A percentile compares a stretch with the other conserved stretches of the same genome.
Evolutionary conservation across 352 stramenopile genomes (phyloP).

Genomic region (Lagenidium giganteum): DNA sequence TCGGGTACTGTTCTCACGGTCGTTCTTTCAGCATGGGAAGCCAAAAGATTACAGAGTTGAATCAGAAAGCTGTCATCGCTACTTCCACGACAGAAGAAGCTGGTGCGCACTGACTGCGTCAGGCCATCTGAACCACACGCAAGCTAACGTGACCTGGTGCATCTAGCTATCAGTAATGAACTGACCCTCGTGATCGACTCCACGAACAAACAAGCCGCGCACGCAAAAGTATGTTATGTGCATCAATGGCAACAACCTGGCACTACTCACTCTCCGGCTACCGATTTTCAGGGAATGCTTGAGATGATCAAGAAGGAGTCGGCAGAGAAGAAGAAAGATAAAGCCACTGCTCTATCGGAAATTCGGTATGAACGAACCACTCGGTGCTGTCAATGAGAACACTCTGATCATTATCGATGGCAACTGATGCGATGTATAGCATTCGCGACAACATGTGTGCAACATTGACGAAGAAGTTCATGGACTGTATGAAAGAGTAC

Average conservation of each 20-base stretch:
- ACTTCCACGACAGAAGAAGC: conserved; percentile 93
- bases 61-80: conserved; percentile 90
- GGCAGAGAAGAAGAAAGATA: conserved; percentile 89
- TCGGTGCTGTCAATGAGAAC: no score
- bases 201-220: conserved; percentile 90
- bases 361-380: conserved; percentile 26
- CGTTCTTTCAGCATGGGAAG: conserved; percentile 83
- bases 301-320: conserved; percentile 95
- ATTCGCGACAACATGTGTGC: conserved; percentile 97
- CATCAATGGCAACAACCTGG: no score
- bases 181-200: conserved; percentile 88
- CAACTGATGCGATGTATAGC: conserved; percentile 27
- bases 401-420: no score
- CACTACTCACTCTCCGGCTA: no score
- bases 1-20: not conserved
- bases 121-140: not conserved
- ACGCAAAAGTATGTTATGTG: conserved; percentile 77
- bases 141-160: not conserved
- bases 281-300: conserved; percentile 34
- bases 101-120: conserved; percentile 11
- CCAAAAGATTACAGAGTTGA: conserved; percentile 90
- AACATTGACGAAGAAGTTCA: conserved; percentile 97
- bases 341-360: conserved; percentile 66
- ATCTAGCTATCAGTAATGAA: conserved; percentile 83
- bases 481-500: conserved; percentile 98